These are phyloP conservation scores for Yarrowia sp. DNA, from an alignment of 805 yeast genomes.

Conservation along the genomic window DNA sequence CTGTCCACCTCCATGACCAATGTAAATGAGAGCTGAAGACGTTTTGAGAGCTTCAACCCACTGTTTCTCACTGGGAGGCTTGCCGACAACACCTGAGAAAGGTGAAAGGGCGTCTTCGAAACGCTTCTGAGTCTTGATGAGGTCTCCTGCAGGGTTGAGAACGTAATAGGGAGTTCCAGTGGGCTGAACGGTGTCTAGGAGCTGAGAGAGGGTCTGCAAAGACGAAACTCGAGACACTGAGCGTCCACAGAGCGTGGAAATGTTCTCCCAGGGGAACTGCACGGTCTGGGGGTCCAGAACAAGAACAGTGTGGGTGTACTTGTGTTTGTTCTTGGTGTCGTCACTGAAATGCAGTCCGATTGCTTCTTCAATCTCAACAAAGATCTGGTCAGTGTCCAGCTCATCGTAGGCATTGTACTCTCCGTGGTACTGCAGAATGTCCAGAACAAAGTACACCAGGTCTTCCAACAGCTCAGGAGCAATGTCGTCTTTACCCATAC, in stretches of 20 bases:
- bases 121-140: slow-evolving; percentile 64
- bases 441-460: slow-evolving; percentile 66
- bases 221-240: slow-evolving; percentile 84
- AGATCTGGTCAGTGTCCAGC: slow-evolving; percentile 63
- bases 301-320: slow-evolving; percentile 65
- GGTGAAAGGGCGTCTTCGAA: slow-evolving; percentile 57
- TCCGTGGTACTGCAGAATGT: slow-evolving; percentile 66
- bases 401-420: slow-evolving; percentile 70
- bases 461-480: slow-evolving; percentile 62
- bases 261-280: slow-evolving; percentile 90
- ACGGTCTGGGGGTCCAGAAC: slow-evolving; percentile 71
- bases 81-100: slow-evolving; percentile 52
- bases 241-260: slow-evolving; percentile 59
- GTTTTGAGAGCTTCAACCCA: slow-evolving; percentile 55
- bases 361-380: slow-evolving; percentile 59
- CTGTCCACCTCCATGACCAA: slow-evolving; percentile 98
- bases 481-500: slow-evolving; percentile 52
- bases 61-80: slow-evolving; percentile 63
- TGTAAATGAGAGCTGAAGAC: slow-evolving; percentile 67
- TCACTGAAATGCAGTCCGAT: slow-evolving; percentile 48
- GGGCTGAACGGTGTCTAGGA: slow-evolving; percentile 50
- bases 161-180: slow-evolving; percentile 56
- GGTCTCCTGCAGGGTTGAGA: slow-evolving; percentile 84
- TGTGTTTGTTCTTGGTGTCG: slow-evolving; percentile 37
- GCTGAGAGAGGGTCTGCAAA: slow-evolving; percentile 54